Evolutionary conservation across 2,329 filamentous ascomycete genomes (phyloP), one percentile per base, ranked within the genome.

Genomic region (Penicillium corylophilum): DNA sequence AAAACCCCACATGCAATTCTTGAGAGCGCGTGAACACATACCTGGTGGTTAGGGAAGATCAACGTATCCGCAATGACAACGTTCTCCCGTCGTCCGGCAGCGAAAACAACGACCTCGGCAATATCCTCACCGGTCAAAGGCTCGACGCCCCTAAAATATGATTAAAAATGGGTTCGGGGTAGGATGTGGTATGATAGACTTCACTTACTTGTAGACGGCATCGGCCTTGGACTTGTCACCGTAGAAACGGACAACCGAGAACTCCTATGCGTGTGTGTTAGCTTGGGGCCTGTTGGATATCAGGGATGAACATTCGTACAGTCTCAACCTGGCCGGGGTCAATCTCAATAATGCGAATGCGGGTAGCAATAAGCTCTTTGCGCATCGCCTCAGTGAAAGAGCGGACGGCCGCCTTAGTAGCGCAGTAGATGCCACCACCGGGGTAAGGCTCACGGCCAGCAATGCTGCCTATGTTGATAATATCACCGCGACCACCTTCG

Each of bases 291-390:
- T 31, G 16, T 15, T 10, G 18, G 9, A 1, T 33, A n/a, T 12
- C 20, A 12, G 13, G 16, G 29, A n/a, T 1, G 4, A 15, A 9
- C 2, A 40, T 15, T 26, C 78, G 55, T 73, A 86, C 84, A 40
- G 92, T 96, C 79, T 96, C 90, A 42, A 96, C 91, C 75, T 95
- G 91, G 23, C 92, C 92, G 0, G 92, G 92, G 65, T 96, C 92
- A 64, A 96, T 81, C 72, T 90, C 89, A 56, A 96, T 95, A 55
- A 96, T 80, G 50, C 92, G 79, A 56, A 96, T 89, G 50, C 88
- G 80, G 16, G 87, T 89, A 6, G 87, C 80, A 61, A 96, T 87
- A 53, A 95, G 80, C 75, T 96, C 92, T 70, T 86, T 89, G 61
- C 92, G 81, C 69, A 96, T 73, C 10, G 87, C 82, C 50, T 95